Percentiles rank a stretch among this genome's conserved stretches.
Evolutionary conservation across 305 asterid genomes (phyloP).

Genomic region (Petunia hybrid): DNA sequence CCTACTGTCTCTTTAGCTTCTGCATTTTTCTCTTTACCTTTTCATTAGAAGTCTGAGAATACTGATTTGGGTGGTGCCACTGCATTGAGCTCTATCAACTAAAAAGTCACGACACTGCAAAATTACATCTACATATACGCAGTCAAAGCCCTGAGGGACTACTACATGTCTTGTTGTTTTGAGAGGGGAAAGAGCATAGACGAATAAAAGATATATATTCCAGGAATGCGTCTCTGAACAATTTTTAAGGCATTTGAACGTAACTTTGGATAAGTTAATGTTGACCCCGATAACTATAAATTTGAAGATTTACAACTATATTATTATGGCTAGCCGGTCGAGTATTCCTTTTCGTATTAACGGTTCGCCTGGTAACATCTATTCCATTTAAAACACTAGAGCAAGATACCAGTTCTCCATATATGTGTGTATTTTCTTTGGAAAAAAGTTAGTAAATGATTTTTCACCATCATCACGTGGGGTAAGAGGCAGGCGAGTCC

Average conservation of each 20-base stretch:
- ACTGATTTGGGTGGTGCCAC: conserved; percentile 4
- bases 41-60: background rate
- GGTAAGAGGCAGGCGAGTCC: background rate
- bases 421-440: too few species aligned
- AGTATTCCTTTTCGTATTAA: too few species aligned
- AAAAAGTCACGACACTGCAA: background rate
- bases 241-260: background rate
- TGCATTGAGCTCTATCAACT: conserved; percentile 12
- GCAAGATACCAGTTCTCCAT: background rate
- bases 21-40: background rate
- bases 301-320: background rate
- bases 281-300: background rate
- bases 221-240: background rate
- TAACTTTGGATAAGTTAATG: too few species aligned
- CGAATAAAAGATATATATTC: background rate
- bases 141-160: background rate
- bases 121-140: background rate
- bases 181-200: background rate
- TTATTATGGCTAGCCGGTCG: background rate
- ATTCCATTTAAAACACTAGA: background rate
- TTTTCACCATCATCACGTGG: conserved; percentile 1
- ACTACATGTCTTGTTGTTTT: background rate
- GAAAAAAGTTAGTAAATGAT: background rate
- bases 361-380: too few species aligned
- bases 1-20: background rate